Base-by-base conservation (phyloP, 306 rosid species). In the Rosa chinensis region DNA sequence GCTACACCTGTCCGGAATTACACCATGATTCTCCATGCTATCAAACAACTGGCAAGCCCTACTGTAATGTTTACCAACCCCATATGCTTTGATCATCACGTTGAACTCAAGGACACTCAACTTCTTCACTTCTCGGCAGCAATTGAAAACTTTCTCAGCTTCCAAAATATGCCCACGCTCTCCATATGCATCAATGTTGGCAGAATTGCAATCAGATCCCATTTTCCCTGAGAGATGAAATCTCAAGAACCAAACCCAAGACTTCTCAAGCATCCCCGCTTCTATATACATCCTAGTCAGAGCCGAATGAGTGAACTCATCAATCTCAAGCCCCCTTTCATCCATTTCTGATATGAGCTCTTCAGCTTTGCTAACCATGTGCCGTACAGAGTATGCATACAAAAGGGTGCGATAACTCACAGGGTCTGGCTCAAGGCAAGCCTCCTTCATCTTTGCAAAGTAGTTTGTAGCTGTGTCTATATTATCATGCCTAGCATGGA, bases 81-180 rank as follows among this genome's bases (percentile, higher is more conserved):
- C 98, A 80, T 87, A 93, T 75, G 98, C 94, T 76, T 93, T 93
- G 70, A 91, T 91, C 97, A 94, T 89, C 91, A 94, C 95, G 70
- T 94, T 94, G 82, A 88, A 94, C 88, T 89, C 93, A 82, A 89
- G 88, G 72, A 86, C 94, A 14, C 80, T 84, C 74, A 84, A 84
- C 76, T 82, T 93, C 77, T 85, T 87, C 80, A 72, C 81, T 80
- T 88, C 94, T 79, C 78, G 89, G 88, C 93, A 91, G 83, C 90
- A 88, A 23, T 52, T 32, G 71, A 93, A 93, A 75, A 93, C 89
- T 78, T 82, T 87, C 82, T 93, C 94, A 66, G 98, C 98, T 91
- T 91, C 93, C 68, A 63, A 78, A 58, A 81, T 78, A 77, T 83
- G 75, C 49, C 97, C 95, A 72, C 77, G 89, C 78, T 91, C 89